Base-by-base conservation (phyloP, 306 rosid species). In the Amphicarpaea edgeworthii region DNA sequence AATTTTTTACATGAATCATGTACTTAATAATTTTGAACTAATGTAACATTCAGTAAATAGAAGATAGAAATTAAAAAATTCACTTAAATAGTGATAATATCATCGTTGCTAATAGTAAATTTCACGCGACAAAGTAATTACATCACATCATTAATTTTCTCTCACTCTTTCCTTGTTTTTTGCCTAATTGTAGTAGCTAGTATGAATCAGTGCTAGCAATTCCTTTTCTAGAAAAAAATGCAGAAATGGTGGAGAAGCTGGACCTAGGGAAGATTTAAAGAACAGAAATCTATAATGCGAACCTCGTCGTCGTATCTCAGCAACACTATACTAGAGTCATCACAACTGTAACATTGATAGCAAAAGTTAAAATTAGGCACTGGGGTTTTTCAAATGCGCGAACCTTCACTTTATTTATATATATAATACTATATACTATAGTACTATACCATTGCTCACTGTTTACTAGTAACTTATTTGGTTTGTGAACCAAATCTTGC, bases 261-360 rank as follows among this genome's bases (percentile, higher is more conserved):
- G 16, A 37, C 11, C 7, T 11, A 17, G 17, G 53, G 40, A 70
- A 37, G 65, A 71, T 3, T 2, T 2, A 40, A 54, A 53, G 63
- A 34, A 19, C 4, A 15, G 34, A 53, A 59, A 53, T 21, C 26
- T 21, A 15, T n/a, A n/a, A n/a, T n/a, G n/a, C n/a, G n/a, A 50
- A 47, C 20, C 10, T 20, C 19, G 30, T 17, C 19, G 30, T 17
- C 14, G 20, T 17, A 9, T 19, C 19, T 38, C 77, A 40, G 53
- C 12, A 3, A 72, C 3, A 21, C 77, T 72, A 58, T 42, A 1
- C 43, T 6, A 58, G 26, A 45, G 77, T 73, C 68, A 1, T 58
- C 57, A 19, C 42, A 11, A 42, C 77, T 41, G 58, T 73, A 10
- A 2, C 19, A 40, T 41, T 9, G 7, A 11, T 9, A 41, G 28